A percentile compares a stretch with the other conserved stretches of the same genome.
Conservation (phyloP, 768 basidiomycete genomes). For the Phlebiopsis flavidoalba region DNA sequence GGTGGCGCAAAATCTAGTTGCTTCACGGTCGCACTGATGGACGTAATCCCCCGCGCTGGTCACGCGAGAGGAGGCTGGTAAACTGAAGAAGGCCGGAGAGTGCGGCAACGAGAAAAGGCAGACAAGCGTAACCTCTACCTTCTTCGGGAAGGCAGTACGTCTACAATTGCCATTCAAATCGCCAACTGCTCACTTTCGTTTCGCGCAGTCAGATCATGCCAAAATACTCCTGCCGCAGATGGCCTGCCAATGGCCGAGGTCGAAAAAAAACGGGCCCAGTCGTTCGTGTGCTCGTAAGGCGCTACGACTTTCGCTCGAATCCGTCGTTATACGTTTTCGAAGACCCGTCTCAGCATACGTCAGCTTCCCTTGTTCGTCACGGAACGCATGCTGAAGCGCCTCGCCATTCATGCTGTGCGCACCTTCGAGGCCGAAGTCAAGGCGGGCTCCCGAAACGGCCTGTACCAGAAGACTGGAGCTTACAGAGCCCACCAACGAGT, state of each 20-base stretch:
- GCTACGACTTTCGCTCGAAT: conserved; percentile 83
- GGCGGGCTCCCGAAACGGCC: conserved; percentile 46
- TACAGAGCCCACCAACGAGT: conserved; percentile 32
- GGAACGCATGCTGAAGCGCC: conserved; percentile 83
- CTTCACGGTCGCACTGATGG: conserved; percentile 90
- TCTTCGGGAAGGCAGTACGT: conserved; percentile 89
- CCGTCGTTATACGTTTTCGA: conserved; percentile 93
- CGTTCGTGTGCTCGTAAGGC: conserved; percentile 82
- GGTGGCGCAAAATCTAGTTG: conserved; percentile 75
- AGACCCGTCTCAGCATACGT: conserved; percentile 89
- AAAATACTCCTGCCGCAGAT: conserved; percentile 74
- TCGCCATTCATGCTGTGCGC: conserved; percentile 76
- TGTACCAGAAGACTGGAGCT: conserved; percentile 78
- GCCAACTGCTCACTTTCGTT: background rate
- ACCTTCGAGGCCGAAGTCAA: conserved; percentile 79
- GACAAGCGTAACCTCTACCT: conserved; percentile 97
- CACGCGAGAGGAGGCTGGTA: conserved; percentile 81
- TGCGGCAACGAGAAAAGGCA: conserved; percentile 77
- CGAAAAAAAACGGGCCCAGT: conserved; percentile 77
- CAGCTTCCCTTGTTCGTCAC: conserved; percentile 89
- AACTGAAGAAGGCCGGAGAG: conserved; percentile 86
- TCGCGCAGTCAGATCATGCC: conserved; percentile 79
- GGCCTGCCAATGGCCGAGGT: conserved; percentile 69
- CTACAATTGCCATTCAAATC: background rate
- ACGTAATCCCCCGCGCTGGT: conserved; percentile 89